Base-by-base conservation (phyloP, 331 rosid species). In the Stylosanthes scabra region DNA sequence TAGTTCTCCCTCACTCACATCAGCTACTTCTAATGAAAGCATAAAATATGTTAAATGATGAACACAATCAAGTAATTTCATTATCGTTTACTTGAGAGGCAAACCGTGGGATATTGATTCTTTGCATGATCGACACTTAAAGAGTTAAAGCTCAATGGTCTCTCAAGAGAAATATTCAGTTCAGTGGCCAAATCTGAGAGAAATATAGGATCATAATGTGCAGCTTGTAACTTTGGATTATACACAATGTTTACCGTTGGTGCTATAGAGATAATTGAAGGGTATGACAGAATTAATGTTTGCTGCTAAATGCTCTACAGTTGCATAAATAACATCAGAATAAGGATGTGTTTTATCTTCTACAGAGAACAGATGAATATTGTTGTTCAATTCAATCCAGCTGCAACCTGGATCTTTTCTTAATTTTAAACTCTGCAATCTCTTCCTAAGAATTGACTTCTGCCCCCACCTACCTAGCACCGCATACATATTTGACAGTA, bases 391-490 rank as follows among this genome's bases (percentile, higher is more conserved):
- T 59, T 74, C 88, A 59, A 78, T 78, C 88, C 88, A 84, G 67
- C 88, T 84, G 59, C 77, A 84, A 7, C 88, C 88, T 71, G 81
- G 88, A 71, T 84, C 82, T 84, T 84, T 84, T 67, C 62, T 84
- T 66, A 81, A 74, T 71, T 78, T 70, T 79, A 81, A 74, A 71
- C 71, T 70, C 74, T 74, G 74, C 57, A 84, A 75, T 75, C 64
- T 81, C 70, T 71, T 78, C 82, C 88, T 70, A 63, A 78, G 46
- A 5, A 66, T 74, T 44, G 64, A 50, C 70, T 81, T 84, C 68
- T 81, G 60, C 25, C 82, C 80, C 86, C 88, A 81, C 59, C 74
- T 81, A 51, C 82, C 88, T 71, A 58, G 62, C n/a, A 66, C 16
- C 0, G 84, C 86, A 62, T 81, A 84, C 63, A 84, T 74, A 71